Evolutionary conservation across 352 stramenopile species (phyloP).

Genomic region (Elongisporangium anandrum): DNA sequence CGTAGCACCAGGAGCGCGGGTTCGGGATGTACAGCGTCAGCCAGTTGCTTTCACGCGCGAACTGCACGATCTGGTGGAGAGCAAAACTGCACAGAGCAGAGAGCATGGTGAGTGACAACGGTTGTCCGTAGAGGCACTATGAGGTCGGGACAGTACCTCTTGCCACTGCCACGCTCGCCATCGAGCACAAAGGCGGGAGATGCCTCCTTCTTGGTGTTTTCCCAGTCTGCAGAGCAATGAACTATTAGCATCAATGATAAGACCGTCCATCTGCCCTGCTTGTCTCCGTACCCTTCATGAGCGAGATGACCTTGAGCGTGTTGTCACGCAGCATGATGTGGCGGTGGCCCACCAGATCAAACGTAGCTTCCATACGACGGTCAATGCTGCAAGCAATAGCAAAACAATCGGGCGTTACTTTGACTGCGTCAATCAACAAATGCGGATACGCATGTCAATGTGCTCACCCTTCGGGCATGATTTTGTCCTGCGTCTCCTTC

Average conservation of each 20-base stretch:
- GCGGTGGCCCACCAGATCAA: slow-evolving; percentile 78
- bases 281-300: slow-evolving; percentile 50
- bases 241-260: not conserved
- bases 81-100: slow-evolving; percentile 26
- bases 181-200: slow-evolving; percentile 69
- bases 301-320: slow-evolving; percentile 65
- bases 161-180: slow-evolving; percentile 76
- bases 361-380: slow-evolving; percentile 70
- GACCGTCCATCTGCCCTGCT: not conserved
- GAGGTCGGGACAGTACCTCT: slow-evolving; percentile 20
- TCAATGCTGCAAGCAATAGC: slow-evolving; percentile 29
- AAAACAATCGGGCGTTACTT: not conserved
- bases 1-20: slow-evolving; percentile 70
- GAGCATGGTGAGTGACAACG: not conserved
- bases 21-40: slow-evolving; percentile 81
- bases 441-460: not conserved
- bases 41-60: slow-evolving; percentile 80
- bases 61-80: slow-evolving; percentile 87
- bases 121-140: slow-evolving; percentile 1
- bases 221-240: slow-evolving; percentile 42
- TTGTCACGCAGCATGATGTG: slow-evolving; percentile 84
- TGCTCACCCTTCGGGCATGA: slow-evolving; percentile 60
- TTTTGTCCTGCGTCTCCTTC: slow-evolving; percentile 72
- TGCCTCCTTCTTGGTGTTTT: slow-evolving; percentile 41
- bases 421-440: not conserved